Conservation (phyloP, 768 basidiomycete species). For the Boletales sp. region DNA sequence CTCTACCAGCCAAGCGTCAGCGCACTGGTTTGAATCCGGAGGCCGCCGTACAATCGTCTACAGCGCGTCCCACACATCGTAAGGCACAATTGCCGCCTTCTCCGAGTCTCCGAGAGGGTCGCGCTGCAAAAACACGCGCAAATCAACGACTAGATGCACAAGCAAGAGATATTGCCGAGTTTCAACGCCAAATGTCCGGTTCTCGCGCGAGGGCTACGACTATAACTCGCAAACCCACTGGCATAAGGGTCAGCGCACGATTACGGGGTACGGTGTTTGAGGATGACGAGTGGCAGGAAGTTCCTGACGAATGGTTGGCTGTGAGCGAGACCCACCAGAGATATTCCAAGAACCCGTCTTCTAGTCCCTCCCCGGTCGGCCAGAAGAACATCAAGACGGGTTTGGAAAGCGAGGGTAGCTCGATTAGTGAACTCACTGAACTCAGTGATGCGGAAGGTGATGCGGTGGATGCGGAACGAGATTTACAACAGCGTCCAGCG, state of each 20-base stretch:
- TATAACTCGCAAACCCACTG: slow-evolving; percentile 34
- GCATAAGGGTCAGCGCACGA: slow-evolving; percentile 65
- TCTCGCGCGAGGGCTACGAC: slow-evolving; percentile 13
- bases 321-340: slow-evolving; percentile 16
- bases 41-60: slow-evolving; percentile 3
- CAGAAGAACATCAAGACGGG: slow-evolving; percentile 42
- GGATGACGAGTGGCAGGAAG: slow-evolving; percentile 73
- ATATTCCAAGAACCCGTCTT: slow-evolving; percentile 10
- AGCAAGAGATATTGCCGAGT: slow-evolving; percentile 62
- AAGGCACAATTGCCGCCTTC: slow-evolving; percentile 13
- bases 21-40: slow-evolving; percentile 12
- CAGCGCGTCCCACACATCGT: slow-evolving; percentile 11
- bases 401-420: slow-evolving; percentile 57
- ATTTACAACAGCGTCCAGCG: background rate
- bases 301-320: slow-evolving; percentile 70
- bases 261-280: slow-evolving; percentile 50
- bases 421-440: slow-evolving; percentile 74
- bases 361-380: slow-evolving; percentile 5
- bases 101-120: slow-evolving; percentile 42
- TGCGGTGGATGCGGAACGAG: slow-evolving; percentile 17
- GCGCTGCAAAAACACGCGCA: slow-evolving; percentile 69
- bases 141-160: slow-evolving; percentile 67
- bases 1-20: slow-evolving; percentile 24
- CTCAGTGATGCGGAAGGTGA: slow-evolving; percentile 48
- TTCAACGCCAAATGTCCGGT: slow-evolving; percentile 44